Conservation (phyloP, 2,329 filamentous ascomycete genomes). For the Acarospora socialis region DNA sequence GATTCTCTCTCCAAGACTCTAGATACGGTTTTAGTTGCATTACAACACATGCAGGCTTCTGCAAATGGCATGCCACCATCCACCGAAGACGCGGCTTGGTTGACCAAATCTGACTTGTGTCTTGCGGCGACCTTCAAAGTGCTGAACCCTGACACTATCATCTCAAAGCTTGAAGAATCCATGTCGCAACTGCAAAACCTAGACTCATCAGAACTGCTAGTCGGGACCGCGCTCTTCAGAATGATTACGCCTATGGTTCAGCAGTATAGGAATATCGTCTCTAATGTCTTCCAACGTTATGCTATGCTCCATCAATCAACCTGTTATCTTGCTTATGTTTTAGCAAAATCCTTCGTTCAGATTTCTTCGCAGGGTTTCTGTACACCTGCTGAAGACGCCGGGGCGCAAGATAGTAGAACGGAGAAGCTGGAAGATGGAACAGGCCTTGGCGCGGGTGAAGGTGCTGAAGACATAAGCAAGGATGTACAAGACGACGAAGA, state of each 20-base stretch:
- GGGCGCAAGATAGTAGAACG: slow-evolving; percentile 52
- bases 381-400: slow-evolving; percentile 66
- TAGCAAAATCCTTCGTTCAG: slow-evolving; percentile 64
- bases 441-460: slow-evolving; percentile 86
- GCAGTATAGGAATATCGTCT: slow-evolving; percentile 53
- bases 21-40: slow-evolving; percentile 62
- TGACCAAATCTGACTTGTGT: slow-evolving; percentile 41
- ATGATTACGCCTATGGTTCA: slow-evolving; percentile 56
- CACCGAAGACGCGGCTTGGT: slow-evolving; percentile 48
- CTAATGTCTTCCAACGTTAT: slow-evolving; percentile 44
- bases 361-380: slow-evolving; percentile 82
- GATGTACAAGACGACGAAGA: slow-evolving; percentile 92
- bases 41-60: slow-evolving; percentile 55
- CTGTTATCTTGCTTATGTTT: slow-evolving; percentile 58
- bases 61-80: slow-evolving; percentile 42
- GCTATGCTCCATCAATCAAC: slow-evolving; percentile 53
- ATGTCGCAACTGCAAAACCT: slow-evolving; percentile 34
- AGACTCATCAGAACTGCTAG: slow-evolving; percentile 26
- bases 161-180: slow-evolving; percentile 28
- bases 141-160: slow-evolving; percentile 45
- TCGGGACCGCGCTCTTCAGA: slow-evolving; percentile 44
- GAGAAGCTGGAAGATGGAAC: slow-evolving; percentile 83
- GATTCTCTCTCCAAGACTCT: slow-evolving; percentile 48
- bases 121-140: slow-evolving; percentile 41
- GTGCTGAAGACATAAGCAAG: slow-evolving; percentile 94